Evolutionary conservation across 495 filamentous ascomycete genomes (phyloP), one percentile per base, ranked within the genome.

Genomic region (Aspergillus wentii): DNA sequence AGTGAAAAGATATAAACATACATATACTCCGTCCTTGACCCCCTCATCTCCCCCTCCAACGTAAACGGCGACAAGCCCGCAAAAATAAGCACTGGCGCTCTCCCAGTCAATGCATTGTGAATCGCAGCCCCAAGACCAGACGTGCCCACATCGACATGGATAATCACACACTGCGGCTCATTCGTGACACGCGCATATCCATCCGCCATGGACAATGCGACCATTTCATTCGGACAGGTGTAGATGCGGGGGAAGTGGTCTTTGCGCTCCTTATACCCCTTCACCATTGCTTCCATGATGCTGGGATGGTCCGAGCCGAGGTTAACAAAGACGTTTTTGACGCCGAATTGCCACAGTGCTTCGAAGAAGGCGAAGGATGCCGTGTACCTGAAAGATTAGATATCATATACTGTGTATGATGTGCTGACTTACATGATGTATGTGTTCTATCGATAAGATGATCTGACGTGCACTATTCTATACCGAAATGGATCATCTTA

Each of bases 141-240:
- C 1, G 89, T 95, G 6, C 89, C 89, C 10, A 94, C 89, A 48
- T 95, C 88, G 32, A 95, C 89, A 57, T 95, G 89, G 2, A 95
- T 79, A 47, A 95, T 84, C 2, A 95, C 88, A 46, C 79, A 84
- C 61, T 95, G 89, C 1, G 86, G 85, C 36, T 83, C 76, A 31
- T 78, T 73, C 10, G 86, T 94, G 7, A 86, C 58, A 37, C 88
- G 84, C 0, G 89, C 89, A 59, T 86, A 94, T 38, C 88, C 89
- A 55, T 95, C 85, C 15, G 89, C 89, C 79, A 91, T 92, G 28
- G 88, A 94, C 46, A 95, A 75, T 10, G 89, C 89, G 8, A 95
- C 89, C 82, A 95, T 90, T 80, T 92, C 88, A 38, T 89, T 90
- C 0, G 87, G 88, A 58, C 88, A 94, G 28, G 88, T 94, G 49